Evolutionary conservation across 768 basidiomycete species (phyloP), one percentile per base, ranked within the genome.

Genomic region (Leccinum aurantiacum): DNA sequence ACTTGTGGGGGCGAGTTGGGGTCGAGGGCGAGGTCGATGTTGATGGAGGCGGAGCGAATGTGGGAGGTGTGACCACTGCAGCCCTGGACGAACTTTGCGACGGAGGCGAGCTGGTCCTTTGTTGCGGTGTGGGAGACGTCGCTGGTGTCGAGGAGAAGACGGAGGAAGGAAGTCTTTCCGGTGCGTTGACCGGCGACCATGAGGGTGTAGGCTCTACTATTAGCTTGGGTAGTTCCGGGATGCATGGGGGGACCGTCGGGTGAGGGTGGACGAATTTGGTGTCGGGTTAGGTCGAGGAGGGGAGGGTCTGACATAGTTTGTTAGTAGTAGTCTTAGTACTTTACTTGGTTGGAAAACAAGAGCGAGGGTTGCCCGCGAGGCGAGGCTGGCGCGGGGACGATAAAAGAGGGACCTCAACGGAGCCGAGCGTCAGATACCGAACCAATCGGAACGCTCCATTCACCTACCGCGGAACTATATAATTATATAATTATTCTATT

Each of bases 121-220:
- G 83, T 79, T 56, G 85, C 82, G 22, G 78, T 71, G 44, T 81
- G 76, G 14, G 89, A 82, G 68, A 93, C 79, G 71, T 83, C 78
- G 78, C 83, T 83, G 64, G 92, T 91, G 79, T 92, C 90, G 74
- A 93, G 84, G 64, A 94, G 81, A 68, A 93, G 88, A 59, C 90
- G 85, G 70, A 93, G 87, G 70, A 94, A 90, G 61, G 90, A 88
- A 24, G 91, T 91, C 82, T 94, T 94, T 76, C 90, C 89, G 76
- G 88, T 87, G 76, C 87, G 80, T 71, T 84, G 86, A 54, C 91
- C 91, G 59, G 90, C 91, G 69, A 91, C 90, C 78, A 93, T 88
- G 74, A 93, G 78, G 66, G 87, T 87, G 78, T 83, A 83, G 38
- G 77, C 77, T 68, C 66, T 11, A 33, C 31, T 31, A 7, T 7